Base-by-base conservation (phyloP, 2,329 filamentous ascomycete species). In the Alternaria tenuissima region DNA sequence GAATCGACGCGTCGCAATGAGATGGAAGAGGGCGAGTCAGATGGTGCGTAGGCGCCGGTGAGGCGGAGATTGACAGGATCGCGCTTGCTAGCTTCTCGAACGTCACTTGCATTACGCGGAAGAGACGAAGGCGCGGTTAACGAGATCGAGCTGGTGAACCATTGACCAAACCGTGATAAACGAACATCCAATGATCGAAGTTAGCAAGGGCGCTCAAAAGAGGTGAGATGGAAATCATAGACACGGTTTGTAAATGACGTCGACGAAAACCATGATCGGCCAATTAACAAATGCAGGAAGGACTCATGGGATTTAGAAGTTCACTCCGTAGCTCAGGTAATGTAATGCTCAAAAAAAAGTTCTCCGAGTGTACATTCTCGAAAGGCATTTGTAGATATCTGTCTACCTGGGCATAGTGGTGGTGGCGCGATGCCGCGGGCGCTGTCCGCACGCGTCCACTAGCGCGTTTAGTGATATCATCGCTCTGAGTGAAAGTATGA, bases 381-480 rank as follows among this genome's bases (percentile, higher is more conserved):
- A 22, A 24, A 22, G 12, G 14, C 30, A 9, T 18, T 22, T 38
- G 20, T 20, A 39, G 38, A 51, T 34, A 30, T 30, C 28, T 36
- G 46, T 36, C 30, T 39, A 22, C 36, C 0, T 2, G 6, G 36
- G 36, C 8, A 39, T 24, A 34, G 44, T 47, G n/a, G 57, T 32
- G 7, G 38, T 32, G 36, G 24, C 14, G 39, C 42, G 38, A 18
- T n/a, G 43, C 26, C 44, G 64, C 64, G 59, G 59, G 56, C 61
- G 22, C 42, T 46, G 61, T 55, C 63, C 36, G 36, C 7, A 39
- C 67, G 67, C 53, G 62, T 47, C 34, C 20, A n/a, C 49, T 70
- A 68, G 67, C 66, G 67, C 49, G 59, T 64, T 52, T 39, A 49
- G 62, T 70, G 67, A 70, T 64, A 69, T 70, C 66, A 70, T 69